Evolutionary conservation across 2,329 filamentous ascomycete species (phyloP).

Genomic region (Alternaria triticimaculans): DNA sequence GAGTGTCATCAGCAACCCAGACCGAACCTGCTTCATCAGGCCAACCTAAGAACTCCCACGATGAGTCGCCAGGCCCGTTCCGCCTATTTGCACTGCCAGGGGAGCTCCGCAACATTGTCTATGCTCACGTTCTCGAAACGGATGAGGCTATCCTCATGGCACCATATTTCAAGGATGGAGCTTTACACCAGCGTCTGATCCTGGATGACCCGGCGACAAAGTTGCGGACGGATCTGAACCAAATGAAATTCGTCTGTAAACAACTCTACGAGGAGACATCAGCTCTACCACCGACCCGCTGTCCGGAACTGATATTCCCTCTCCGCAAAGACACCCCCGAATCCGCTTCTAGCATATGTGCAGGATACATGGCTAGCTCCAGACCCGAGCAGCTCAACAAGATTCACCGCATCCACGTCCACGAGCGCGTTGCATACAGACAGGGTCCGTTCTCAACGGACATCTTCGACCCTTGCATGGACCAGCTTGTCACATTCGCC

Average conservation of each 20-base stretch:
- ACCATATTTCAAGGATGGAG: background rate
- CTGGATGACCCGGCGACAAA: background rate
- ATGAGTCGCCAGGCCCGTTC: background rate
- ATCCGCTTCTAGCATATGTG: background rate
- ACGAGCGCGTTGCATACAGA: background rate
- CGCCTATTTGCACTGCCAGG: background rate
- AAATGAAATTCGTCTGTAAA: background rate
- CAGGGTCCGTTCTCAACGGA: background rate
- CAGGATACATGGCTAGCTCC: fast-evolving
- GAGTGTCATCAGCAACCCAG: background rate
- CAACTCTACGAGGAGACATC: background rate
- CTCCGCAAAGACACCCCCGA: background rate
- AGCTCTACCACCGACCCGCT: background rate
- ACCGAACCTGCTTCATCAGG: background rate
- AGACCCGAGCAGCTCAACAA: background rate
- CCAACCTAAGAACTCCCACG: background rate
- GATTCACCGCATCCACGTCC: background rate
- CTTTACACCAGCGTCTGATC: background rate
- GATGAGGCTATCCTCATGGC: background rate
- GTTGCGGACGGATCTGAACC: background rate
- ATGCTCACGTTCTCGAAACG: background rate
- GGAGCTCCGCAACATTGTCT: background rate
- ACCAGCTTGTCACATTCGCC: background rate
- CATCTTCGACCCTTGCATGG: background rate
- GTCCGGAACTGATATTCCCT: background rate